These are phyloP conservation scores for Saccharomycopsis sp. DNA, from an alignment of 805 yeast genomes.

Conservation along the genomic window DNA sequence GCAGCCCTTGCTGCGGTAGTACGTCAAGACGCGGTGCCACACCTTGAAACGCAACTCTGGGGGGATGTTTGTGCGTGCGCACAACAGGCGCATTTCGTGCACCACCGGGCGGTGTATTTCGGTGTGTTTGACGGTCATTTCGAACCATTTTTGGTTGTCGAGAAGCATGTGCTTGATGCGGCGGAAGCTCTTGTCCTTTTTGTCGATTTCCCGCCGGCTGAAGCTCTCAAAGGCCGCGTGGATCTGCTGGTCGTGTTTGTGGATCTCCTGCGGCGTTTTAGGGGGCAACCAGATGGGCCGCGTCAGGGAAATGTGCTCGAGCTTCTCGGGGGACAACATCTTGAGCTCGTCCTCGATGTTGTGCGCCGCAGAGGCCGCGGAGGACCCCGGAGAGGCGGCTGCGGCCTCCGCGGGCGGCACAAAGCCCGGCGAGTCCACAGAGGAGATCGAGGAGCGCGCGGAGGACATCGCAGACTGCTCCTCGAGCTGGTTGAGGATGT, in stretches of 20 bases:
- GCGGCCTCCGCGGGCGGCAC: not conserved
- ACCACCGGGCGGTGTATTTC: constrained; percentile 20
- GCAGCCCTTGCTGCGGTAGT: constrained; percentile 13
- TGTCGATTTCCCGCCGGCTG: constrained; percentile 17
- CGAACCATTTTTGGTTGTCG: constrained; percentile 22
- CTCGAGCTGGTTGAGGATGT: constrained; percentile 18
- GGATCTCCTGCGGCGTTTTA: constrained; percentile 44
- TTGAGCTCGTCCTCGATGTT: constrained; percentile 45
- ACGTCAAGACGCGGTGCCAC: constrained; percentile 15
- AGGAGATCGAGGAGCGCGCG: constrained; percentile 5
- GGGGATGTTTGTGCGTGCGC: constrained; percentile 21
- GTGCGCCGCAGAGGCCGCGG: not conserved
- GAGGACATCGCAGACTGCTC: constrained; percentile 15
- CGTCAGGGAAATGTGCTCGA: constrained; percentile 47
- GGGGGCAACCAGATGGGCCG: constrained; percentile 73
- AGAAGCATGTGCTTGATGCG: constrained; percentile 11
- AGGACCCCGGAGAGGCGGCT: not conserved
- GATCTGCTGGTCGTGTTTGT: constrained; percentile 51
- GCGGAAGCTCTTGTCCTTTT: constrained; percentile 16
- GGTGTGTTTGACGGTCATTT: constrained; percentile 18
- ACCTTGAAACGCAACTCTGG: constrained; percentile 15
- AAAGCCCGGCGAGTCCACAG: not conserved
- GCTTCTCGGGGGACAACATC: constrained; percentile 55
- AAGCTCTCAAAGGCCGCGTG: constrained; percentile 25
- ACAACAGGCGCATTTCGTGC: constrained; percentile 16